Evolutionary conservation across 331 rosid species (phyloP).

Genomic region (Telfairia occidentalis): DNA sequence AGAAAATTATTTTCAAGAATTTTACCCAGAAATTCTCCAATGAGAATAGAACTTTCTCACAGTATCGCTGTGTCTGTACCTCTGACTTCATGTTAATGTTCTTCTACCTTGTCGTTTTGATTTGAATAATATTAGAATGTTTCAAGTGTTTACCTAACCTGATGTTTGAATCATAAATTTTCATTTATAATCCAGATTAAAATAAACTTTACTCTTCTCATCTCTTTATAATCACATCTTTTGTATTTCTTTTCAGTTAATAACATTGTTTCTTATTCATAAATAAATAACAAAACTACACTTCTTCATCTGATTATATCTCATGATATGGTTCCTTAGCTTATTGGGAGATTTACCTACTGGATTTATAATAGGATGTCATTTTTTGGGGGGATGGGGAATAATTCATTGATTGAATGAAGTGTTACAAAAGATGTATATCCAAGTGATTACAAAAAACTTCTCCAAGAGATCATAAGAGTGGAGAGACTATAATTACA

Average conservation of each 20-base stretch:
- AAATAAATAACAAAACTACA: not conserved
- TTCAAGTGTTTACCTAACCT: not conserved
- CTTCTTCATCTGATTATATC: not conserved
- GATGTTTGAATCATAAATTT: not conserved
- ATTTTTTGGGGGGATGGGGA: too few species aligned
- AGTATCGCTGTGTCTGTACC: not conserved
- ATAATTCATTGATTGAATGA: too few species aligned
- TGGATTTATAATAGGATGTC: not conserved
- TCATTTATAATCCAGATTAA: not conserved
- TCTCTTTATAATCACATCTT: not conserved
- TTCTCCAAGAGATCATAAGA: too few species aligned
- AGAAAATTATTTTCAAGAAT: not conserved
- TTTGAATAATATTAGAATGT: not conserved
- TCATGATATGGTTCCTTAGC: not conserved
- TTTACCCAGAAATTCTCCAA: not conserved
- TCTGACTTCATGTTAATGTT: not conserved
- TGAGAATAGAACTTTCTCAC: not conserved
- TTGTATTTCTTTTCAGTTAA: not conserved
- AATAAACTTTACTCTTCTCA: not conserved
- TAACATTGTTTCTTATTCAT: not conserved
- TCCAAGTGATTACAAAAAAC: too few species aligned
- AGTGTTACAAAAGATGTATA: too few species aligned
- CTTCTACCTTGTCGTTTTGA: not conserved
- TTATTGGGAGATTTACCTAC: not conserved
- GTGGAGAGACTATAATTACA: too few species aligned